Base-by-base conservation (phyloP, 306 rosid genomes). In the Acacia confusa region DNA sequence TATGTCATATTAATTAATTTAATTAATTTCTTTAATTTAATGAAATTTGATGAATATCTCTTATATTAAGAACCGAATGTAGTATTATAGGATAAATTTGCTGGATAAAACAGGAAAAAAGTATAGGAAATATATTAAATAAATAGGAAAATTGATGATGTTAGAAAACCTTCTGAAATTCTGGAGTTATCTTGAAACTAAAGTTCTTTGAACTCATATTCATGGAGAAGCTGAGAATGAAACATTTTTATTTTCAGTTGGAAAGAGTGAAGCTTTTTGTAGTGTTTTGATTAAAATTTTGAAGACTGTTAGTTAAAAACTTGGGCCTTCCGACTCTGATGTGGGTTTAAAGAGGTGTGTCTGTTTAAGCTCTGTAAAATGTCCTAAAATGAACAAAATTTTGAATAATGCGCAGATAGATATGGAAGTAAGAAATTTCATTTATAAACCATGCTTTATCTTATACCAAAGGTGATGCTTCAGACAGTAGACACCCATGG, bases 141-240 rank as follows among this genome's bases (percentile, higher is more conserved):
- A 40, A 73, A 74, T 0, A 28, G 20, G 3, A 68, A 57, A 36
- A n/a, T 41, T 20, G 10, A 36, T 30, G 48, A 36, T 30, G 48
- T 32, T 43, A 44, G 74, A 82, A 1, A 83, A 44, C 22, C 25
- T 8, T 52, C 28, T 70, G 40, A 82, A 34, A 53, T 65, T 79
- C 16, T 9, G 19, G 52, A 63, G 32, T 40, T n/a, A 40, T 69
- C 19, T 40, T 13, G 25, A 11, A 20, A 45, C 41, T 55, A 44
- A n/a, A 28, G 52, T 70, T 71, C 40, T 72, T 76, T 76, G 48
- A 55, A 52, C 13, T 80, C 27, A 70, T 45, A 47, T 28, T 70
- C 47, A 64, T 64, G 28, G 25, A 82, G 44, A 27, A 53, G 8
- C 66, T 76, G 27, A 57, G n/a, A 45, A 34, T 61, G 55, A 77